Conservation (phyloP, 257 asterid genomes). For the Plantago major region DNA sequence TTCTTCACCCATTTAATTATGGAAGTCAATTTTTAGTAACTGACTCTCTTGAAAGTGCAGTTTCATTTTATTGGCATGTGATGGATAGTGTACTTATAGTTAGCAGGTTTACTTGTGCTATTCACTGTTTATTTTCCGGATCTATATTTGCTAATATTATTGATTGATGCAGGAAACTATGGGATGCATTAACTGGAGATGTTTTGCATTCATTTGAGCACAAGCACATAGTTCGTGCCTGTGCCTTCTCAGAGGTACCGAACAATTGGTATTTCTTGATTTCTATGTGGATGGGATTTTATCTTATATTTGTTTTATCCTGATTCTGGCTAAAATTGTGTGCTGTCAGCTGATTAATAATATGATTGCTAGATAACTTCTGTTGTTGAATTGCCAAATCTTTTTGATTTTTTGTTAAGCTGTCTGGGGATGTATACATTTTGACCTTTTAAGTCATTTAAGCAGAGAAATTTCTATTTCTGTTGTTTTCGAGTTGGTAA, state of each 20-base stretch:
- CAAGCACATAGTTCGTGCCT: constrained; percentile 95
- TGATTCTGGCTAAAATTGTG: no score
- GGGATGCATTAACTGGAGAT: constrained; percentile 98
- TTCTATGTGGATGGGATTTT: not conserved
- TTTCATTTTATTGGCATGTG: no score
- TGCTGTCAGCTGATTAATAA: no score
- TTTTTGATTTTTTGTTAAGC: no score
- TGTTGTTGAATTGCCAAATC: not conserved
- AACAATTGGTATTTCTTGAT: not conserved
- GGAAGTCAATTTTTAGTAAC: not conserved
- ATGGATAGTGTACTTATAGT: no score
- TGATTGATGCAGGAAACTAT: constrained; percentile 67
- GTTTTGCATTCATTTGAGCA: constrained; percentile 91
- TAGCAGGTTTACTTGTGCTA: not conserved
- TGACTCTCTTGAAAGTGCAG: no score
- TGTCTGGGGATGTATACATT: no score
- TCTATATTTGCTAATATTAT: constrained; percentile 11
- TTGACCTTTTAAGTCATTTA: no score
- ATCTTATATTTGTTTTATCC: not conserved
- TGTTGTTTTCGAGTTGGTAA: no score
- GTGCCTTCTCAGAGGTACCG: constrained; percentile 91
- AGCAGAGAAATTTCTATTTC: no score
- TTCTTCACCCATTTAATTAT: constrained; percentile 3
- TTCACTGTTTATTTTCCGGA: not conserved
- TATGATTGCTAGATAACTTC: not conserved